Conservation (phyloP, 2,329 filamentous ascomycete genomes). For the Fusarium agapanthi region DNA sequence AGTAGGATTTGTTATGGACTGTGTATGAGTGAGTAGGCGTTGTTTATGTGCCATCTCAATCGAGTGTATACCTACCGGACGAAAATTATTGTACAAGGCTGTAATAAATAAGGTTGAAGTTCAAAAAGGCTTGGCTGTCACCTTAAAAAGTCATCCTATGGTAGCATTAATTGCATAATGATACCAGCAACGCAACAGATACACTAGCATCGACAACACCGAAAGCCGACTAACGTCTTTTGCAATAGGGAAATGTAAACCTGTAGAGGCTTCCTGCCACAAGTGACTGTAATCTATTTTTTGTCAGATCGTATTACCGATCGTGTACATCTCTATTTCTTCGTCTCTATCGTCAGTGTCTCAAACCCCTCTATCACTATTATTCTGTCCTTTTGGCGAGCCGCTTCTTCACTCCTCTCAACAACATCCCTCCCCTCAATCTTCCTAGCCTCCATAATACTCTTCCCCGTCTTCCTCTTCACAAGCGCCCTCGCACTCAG, state of each 20-base stretch:
- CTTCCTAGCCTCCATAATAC: background rate
- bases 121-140: background rate
- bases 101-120: background rate
- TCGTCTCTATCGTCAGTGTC: fast-evolving
- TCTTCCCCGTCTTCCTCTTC: background rate
- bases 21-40: fast-evolving
- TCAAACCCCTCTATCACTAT: fast-evolving
- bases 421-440: background rate
- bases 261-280: background rate
- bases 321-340: background rate
- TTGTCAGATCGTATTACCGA: background rate
- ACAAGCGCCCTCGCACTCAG: conserved; percentile 1
- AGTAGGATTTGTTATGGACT: background rate
- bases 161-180: background rate
- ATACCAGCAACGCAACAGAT: fast-evolving
- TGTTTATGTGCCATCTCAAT: fast-evolving
- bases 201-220: fast-evolving
- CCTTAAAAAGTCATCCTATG: background rate
- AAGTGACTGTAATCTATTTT: background rate
- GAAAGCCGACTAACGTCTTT: too few relatives aligned
- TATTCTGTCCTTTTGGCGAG: fast-evolving
- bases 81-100: background rate
- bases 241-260: fast-evolving
- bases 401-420: background rate
- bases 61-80: fast-evolving